Conservation (phyloP, 2,329 filamentous ascomycete genomes). For the Trichoderma sp. region DNA sequence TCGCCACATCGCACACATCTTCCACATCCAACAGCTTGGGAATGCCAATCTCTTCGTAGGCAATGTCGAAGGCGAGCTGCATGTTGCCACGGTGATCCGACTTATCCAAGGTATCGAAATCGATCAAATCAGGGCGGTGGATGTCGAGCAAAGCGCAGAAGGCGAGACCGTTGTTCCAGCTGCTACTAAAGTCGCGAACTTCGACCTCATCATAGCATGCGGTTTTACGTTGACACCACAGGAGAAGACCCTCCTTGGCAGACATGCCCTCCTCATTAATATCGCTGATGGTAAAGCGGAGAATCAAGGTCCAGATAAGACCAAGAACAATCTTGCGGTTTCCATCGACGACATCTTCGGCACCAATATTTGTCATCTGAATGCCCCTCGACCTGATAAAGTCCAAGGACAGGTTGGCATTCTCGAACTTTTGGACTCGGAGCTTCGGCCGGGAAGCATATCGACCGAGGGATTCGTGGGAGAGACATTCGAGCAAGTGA, state of each 20-base stretch:
- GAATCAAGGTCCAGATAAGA: conserved; percentile 96
- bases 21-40: conserved; percentile 94
- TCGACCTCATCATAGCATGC: conserved; percentile 98
- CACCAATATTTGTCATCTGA: conserved; percentile 97
- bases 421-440: conserved; percentile 95
- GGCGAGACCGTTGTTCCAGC: conserved; percentile 96
- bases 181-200: conserved; percentile 88
- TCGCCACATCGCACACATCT: conserved; percentile 94
- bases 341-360: conserved; percentile 96
- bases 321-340: conserved; percentile 97
- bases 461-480: conserved; percentile 87
- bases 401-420: conserved; percentile 92
- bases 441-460: conserved; percentile 96
- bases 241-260: conserved; percentile 87
- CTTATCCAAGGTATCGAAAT: conserved; percentile 94
- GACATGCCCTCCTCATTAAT: conserved; percentile 98
- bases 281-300: conserved; percentile 96
- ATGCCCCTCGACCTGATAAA: conserved; percentile 90
- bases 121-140: conserved; percentile 93
- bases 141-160: conserved; percentile 97
- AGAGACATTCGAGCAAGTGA: conserved; percentile 94
- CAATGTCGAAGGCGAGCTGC: conserved; percentile 96
- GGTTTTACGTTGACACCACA: conserved; percentile 98
- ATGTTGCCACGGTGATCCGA: conserved; percentile 93
- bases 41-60: conserved; percentile 93